Percentiles rank a stretch among this genome's conserved stretches.
Conservation (phyloP, 2,329 filamentous ascomycete genomes). For the Dactylellina leptospora region DNA sequence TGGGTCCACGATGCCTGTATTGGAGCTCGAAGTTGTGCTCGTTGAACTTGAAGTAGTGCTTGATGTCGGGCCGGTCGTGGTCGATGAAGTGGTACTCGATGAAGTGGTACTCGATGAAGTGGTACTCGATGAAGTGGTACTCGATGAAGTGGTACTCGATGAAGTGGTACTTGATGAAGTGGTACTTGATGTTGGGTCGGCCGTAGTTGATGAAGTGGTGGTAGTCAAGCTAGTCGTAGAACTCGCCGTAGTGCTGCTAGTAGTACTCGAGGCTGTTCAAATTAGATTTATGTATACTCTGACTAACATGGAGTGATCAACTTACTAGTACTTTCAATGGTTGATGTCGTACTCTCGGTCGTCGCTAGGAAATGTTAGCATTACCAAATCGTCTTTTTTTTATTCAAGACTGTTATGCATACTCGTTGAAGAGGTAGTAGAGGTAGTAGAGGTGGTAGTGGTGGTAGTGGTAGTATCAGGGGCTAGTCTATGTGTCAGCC, state of each 20-base stretch:
- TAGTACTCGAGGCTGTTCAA: too few relatives aligned
- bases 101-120: background rate
- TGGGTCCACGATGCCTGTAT: too few relatives aligned
- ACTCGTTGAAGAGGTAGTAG: background rate
- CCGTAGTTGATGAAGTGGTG: background rate
- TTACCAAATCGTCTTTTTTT: background rate
- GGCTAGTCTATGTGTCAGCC: background rate
- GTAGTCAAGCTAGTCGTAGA: background rate
- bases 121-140: background rate
- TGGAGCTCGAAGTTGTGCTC: too few relatives aligned
- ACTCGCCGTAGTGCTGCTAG: conserved; percentile 12
- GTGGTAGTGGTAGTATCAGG: conserved; percentile 5
- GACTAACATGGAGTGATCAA: too few relatives aligned
- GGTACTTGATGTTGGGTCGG: background rate
- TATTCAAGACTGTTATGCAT: background rate
- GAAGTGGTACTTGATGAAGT: conserved; percentile 6
- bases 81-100: conserved; percentile 1
- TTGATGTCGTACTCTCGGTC: conserved; percentile 1
- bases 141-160: background rate
- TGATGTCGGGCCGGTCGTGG: background rate
- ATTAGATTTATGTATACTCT: too few relatives aligned
- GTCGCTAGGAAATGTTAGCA: background rate
- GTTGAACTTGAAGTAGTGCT: background rate
- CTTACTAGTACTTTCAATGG: too few relatives aligned
- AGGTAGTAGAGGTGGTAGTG: too few relatives aligned